Evolutionary conservation across 2,329 filamentous ascomycete genomes (phyloP), one percentile per base, ranked within the genome.

Genomic region (Pestalotiopsis sp.): DNA sequence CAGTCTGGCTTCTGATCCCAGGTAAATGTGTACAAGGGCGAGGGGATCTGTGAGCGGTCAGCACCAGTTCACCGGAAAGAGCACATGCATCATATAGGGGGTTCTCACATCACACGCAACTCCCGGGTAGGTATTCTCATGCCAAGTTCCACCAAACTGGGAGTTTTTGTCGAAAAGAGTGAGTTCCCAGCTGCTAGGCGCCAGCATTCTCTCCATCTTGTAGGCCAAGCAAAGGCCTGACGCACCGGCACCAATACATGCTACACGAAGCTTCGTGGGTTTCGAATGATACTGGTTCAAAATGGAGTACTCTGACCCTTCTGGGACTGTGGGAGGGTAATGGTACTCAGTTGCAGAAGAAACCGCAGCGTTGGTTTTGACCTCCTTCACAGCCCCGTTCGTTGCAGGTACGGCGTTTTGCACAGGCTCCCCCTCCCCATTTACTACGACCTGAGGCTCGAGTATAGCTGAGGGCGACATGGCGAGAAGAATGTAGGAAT

Each of bases 271-370:
- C 71, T 79, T 79, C 27, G 75, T 75, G 5, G 77, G 77, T 71
- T 79, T 79, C n/a, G 77, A 79, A 68, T 80, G 78, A 65, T 79
- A 79, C 68, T 79, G 77, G 36, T 71, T 68, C 27, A 79, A 72
- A 14, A 79, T 73, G 7, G 70, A 64, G 69, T 79, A 79, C 3
- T 75, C 73, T 1, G 62, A 52, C 1, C 70, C 69, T 9, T 71
- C 71, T 9, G 45, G 31, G 20, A 68, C 39, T 5, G 68, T 68
- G 17, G 72, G 69, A 57, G 76, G 77, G 57, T 79, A 79, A 60
- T 71, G 64, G 64, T 75, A 79, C 39, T 49, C 20, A 13, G 9
- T 25, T 13, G 62, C 36, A 13, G n/a, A 25, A 17, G 69, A 66
- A 69, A 58, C 66, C 31, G 66, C 61, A 27, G 41, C 66, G 62